phyloP scores from a whole-genome alignment of 371 early-diverging fungal species.

The Circinella minor region DNA sequence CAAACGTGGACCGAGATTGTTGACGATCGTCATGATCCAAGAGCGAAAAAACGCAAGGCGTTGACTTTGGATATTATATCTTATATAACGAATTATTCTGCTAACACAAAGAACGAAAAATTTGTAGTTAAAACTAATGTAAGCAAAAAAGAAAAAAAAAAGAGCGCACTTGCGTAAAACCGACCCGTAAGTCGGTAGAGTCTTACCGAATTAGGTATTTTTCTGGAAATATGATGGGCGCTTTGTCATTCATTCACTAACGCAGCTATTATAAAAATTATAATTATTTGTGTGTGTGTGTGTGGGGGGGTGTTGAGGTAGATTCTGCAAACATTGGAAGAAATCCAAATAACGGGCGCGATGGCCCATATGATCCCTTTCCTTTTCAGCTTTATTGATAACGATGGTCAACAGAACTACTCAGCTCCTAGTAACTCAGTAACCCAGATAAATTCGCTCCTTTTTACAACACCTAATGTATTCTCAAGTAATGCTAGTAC shows the following conservation, averaged over 20 bases:
- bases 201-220: no score
- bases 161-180: no score
- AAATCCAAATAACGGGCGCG: constrained; percentile 15
- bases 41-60: constrained; percentile 13
- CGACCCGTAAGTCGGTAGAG: no score
- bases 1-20: constrained; percentile 54
- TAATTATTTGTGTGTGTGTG: no score
- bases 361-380: constrained; percentile 18
- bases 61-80: constrained; percentile 26
- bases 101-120: neutral
- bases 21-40: constrained; percentile 12
- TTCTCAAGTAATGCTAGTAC: constrained; percentile 32
- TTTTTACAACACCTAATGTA: constrained; percentile 42
- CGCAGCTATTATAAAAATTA: no score
- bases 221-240: no score
- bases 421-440: constrained; percentile 6
- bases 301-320: neutral
- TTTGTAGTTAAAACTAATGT: neutral
- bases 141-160: neutral
- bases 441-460: constrained; percentile 29
- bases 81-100: constrained; percentile 3
- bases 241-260: neutral
- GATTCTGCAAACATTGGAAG: constrained; percentile 16
- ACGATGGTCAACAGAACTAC: neutral
- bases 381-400: constrained; percentile 13